Conservation (phyloP, 306 rosid species). For the Neltuma alba region DNA sequence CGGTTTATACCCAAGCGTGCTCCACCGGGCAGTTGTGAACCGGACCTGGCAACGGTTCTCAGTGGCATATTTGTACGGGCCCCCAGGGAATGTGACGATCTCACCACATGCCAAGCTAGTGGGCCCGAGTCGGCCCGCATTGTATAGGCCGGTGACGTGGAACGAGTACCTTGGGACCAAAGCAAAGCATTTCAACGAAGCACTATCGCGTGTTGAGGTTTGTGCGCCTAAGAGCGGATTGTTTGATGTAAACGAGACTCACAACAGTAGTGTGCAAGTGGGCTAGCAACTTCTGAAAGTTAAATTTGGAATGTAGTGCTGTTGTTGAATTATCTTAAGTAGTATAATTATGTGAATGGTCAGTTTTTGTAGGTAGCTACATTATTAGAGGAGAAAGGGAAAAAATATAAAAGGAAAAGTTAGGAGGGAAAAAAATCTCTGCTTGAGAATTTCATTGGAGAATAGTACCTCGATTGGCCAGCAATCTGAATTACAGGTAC, state of each 20-base stretch:
- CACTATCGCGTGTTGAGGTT: constrained; percentile 63
- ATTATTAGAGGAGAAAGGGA: not conserved
- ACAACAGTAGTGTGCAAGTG: constrained; percentile 44
- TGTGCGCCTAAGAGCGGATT: constrained; percentile 49
- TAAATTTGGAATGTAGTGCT: not conserved
- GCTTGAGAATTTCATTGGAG: no score
- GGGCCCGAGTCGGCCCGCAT: constrained; percentile 65
- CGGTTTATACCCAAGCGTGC: constrained; percentile 67
- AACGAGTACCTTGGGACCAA: constrained; percentile 79
- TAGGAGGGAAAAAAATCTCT: no score
- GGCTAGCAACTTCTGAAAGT: constrained; percentile 36
- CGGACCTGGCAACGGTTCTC: constrained; percentile 66
- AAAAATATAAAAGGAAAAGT: no score
- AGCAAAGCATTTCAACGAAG: constrained; percentile 81
- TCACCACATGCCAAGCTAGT: constrained; percentile 64
- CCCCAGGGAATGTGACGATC: constrained; percentile 57
- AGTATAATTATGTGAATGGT: constrained; percentile 33
- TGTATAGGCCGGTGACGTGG: constrained; percentile 87
- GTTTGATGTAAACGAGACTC: constrained; percentile 58
- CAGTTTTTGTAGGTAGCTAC: constrained; percentile 36
- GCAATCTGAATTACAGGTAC: no score
- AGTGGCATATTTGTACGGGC: constrained; percentile 72
- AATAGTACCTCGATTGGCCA: no score
- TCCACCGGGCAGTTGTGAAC: constrained; percentile 82
- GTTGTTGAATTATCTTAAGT: not conserved